A percentile compares a stretch with the other conserved stretches of the same genome.
phyloP scores from a whole-genome alignment of 768 basidiomycete species.

The Mycena galericulata region DNA sequence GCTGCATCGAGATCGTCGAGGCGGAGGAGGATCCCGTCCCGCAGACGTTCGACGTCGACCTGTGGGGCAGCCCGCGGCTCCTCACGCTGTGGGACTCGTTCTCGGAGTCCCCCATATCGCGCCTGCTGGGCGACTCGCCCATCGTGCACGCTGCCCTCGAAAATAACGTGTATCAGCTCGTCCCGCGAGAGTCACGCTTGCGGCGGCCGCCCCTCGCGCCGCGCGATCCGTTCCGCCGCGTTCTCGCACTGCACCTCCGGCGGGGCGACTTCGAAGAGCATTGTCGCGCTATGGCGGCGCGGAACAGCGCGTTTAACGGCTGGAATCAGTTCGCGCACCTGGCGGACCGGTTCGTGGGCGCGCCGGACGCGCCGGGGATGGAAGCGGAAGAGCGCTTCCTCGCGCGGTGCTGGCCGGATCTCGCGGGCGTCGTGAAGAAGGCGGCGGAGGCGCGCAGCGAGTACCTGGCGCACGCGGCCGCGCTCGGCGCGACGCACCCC shows the following conservation, averaged over 20 bases:
- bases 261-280: slow-evolving; percentile 43
- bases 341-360: slow-evolving; percentile 37
- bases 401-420: slow-evolving; percentile 41
- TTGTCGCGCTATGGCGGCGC: slow-evolving; percentile 32
- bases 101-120: slow-evolving; percentile 49
- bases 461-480: background rate
- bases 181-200: slow-evolving; percentile 45
- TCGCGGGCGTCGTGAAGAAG: slow-evolving; percentile 31
- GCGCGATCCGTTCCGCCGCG: slow-evolving; percentile 45
- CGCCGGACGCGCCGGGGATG: slow-evolving; percentile 24
- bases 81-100: slow-evolving; percentile 50
- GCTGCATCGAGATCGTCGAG: slow-evolving; percentile 56
- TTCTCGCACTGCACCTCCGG: slow-evolving; percentile 41
- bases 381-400: slow-evolving; percentile 29
- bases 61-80: slow-evolving; percentile 49
- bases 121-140: slow-evolving; percentile 47
- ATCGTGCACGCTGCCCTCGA: slow-evolving; percentile 52
- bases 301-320: slow-evolving; percentile 30
- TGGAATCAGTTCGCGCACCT: slow-evolving; percentile 39
- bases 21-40: slow-evolving; percentile 45
- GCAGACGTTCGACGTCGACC: slow-evolving; percentile 50
- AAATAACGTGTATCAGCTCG: slow-evolving; percentile 50
- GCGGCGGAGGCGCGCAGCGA: slow-evolving; percentile 27
- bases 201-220: slow-evolving; percentile 42
- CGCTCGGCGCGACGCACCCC: background rate